A percentile compares a stretch with the other conserved stretches of the same genome.
phyloP scores from a whole-genome alignment of 1,284 basidiomycete species.

The Rhodotorula sp. region DNA sequence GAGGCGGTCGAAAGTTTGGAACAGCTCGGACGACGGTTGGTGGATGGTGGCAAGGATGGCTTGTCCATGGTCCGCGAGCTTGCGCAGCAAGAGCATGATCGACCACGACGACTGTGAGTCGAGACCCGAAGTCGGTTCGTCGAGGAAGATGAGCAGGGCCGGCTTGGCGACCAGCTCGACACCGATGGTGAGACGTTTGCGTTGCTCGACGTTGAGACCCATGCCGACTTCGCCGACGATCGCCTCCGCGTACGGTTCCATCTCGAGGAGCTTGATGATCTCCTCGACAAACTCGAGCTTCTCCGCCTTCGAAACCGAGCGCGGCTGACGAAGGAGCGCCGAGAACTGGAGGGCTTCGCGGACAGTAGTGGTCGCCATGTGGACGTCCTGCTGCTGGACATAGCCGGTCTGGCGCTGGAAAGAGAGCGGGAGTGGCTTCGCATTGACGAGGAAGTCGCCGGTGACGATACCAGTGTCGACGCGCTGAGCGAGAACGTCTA shows the following conservation, averaged over 20 bases:
- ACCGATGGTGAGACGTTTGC: conserved; percentile 76
- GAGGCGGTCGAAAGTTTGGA: conserved; percentile 63
- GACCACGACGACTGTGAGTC: conserved; percentile 88
- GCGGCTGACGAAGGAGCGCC: conserved; percentile 74
- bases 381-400: conserved; percentile 15
- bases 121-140: conserved; percentile 61
- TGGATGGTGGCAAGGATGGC: conserved; percentile 60
- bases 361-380: conserved; percentile 57
- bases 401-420: conserved; percentile 66
- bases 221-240: conserved; percentile 68
- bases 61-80: conserved; percentile 78
- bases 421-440: conserved; percentile 64
- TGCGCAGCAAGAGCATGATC: conserved; percentile 72
- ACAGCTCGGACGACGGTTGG: conserved; percentile 65
- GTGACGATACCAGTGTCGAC: conserved; percentile 68
- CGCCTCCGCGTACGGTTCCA: conserved; percentile 68
- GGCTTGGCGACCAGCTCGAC: conserved; percentile 61
- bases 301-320: conserved; percentile 62
- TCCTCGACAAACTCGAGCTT: conserved; percentile 79
- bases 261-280: conserved; percentile 73
- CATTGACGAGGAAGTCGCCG: conserved; percentile 77
- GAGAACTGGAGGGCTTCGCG: conserved; percentile 80
- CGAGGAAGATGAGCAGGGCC: conserved; percentile 73
- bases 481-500: conserved; percentile 75
- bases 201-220: conserved; percentile 61